Conservation (phyloP, 2,329 filamentous ascomycete genomes). For the Xylaria sp. region DNA sequence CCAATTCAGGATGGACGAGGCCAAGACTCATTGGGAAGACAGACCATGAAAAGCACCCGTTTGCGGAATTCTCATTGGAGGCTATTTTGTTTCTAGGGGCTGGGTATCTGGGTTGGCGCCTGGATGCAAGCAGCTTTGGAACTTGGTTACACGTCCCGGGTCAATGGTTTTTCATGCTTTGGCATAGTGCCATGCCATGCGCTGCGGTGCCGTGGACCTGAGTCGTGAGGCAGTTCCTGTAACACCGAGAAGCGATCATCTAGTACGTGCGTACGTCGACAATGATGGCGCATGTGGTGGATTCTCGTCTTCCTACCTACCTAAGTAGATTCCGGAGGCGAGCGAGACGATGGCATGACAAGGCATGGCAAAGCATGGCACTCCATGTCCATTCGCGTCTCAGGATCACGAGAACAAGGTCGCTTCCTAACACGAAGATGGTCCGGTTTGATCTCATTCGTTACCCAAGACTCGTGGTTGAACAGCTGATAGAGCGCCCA, state of each 20-base stretch:
- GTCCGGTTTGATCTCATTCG: slow-evolving; percentile 22
- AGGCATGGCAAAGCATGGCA: neutral
- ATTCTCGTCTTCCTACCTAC: neutral
- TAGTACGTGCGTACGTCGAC: neutral
- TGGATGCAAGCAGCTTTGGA: slow-evolving; percentile 10
- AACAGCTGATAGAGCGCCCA: slow-evolving; percentile 29
- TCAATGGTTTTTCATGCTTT: slow-evolving; percentile 8
- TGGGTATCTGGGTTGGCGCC: slow-evolving; percentile 7
- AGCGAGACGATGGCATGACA: slow-evolving; percentile 11
- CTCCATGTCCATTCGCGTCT: neutral
- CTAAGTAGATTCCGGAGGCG: slow-evolving; percentile 13
- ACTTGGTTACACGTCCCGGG: slow-evolving; percentile 1
- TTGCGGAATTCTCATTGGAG: slow-evolving; percentile 31
- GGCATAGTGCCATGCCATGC: slow-evolving; percentile 3
- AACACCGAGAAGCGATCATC: neutral
- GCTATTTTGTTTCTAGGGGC: slow-evolving; percentile 12
- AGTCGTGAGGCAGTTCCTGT: slow-evolving; percentile 20
- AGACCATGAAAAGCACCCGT: neutral
- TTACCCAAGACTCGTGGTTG: slow-evolving; percentile 16
- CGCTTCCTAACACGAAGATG: slow-evolving; percentile 16
- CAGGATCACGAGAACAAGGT: slow-evolving; percentile 12
- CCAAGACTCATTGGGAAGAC: slow-evolving; percentile 17
- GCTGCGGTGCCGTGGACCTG: slow-evolving; percentile 3
- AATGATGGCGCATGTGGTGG: slow-evolving; percentile 13
- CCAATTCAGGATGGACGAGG: slow-evolving; percentile 22